Evolutionary conservation across 768 basidiomycete species (phyloP), one percentile per base, ranked within the genome.

Genomic region (Pleurotus platypus): DNA sequence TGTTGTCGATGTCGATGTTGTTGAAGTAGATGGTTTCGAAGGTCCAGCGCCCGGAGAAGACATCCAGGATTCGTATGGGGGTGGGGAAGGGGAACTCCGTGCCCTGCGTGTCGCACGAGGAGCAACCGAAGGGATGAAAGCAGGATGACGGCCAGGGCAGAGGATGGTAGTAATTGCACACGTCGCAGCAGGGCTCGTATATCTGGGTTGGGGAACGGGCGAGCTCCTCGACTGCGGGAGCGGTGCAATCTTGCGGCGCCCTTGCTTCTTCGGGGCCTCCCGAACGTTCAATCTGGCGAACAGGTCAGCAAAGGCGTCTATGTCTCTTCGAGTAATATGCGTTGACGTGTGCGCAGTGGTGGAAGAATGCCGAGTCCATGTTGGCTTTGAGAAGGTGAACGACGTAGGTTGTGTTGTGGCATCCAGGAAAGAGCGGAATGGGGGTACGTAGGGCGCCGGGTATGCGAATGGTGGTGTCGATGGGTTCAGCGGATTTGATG

Each of bases 261-360:
- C 40, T 13, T 11, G 55, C 26, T 46, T 49, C 51, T 45, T 56
- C 45, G 54, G 16, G 49, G 26, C 30, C 1, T n/a, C 57, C 1
- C 61, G 50, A 16, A 75, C 48, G n/a, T 57, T 62, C 27, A 73
- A 59, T 39, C 69, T 72, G 1, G 38, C 46, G 30, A 72, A 67
- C 3, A 63, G 58, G 0, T 59, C 26, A 5, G 57, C 43, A 3
- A 72, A 59, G 0, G 66, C 66, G n/a, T 70, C 62, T 16, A 74
- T 58, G 27, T 26, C 26, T 26, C 26, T 2, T 26, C 26, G 2
- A 26, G 26, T 26, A 26, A 26, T 26, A 6, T 2, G 6, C 6
- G 6, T 6, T 26, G 26, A 26, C 6, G 26, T 26, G 26, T 6
- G 26, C 26, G 3, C 26, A 26, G 26, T 26, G 26, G 2, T 3